A percentile compares a stretch with the other conserved stretches of the same genome.
phyloP scores from a whole-genome alignment of 306 rosid species.

The Cicer bijugum region DNA sequence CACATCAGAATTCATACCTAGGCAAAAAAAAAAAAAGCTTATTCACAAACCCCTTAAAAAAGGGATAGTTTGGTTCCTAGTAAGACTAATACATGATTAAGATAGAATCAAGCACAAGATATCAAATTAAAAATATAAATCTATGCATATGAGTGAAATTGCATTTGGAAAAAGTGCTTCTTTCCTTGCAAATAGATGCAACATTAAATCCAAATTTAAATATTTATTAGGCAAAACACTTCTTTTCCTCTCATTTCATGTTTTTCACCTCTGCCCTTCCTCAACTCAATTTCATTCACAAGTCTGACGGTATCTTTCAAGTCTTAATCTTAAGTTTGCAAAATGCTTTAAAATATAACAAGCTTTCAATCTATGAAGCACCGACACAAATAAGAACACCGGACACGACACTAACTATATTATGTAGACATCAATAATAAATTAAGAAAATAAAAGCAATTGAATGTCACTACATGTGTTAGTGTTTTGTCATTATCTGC shows the following conservation, averaged over 20 bases:
- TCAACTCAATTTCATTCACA: slow-evolving; percentile 20
- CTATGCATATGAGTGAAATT: background rate
- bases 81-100: background rate
- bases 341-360: slow-evolving; percentile 29
- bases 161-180: slow-evolving; percentile 1
- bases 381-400: too few relatives aligned
- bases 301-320: background rate
- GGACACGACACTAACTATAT: too few relatives aligned
- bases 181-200: slow-evolving; percentile 4
- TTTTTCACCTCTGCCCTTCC: background rate
- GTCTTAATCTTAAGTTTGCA: slow-evolving; percentile 19
- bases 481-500: too few relatives aligned
- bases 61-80: slow-evolving; percentile 2
- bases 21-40: too few relatives aligned
- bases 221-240: background rate
- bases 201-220: slow-evolving; percentile 6
- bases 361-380: background rate
- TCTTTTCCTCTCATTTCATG: background rate
- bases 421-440: too few relatives aligned
- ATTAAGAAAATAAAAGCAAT: too few relatives aligned
- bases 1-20: slow-evolving; percentile 37
- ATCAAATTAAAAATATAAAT: background rate
- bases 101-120: slow-evolving; percentile 19
- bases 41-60: too few relatives aligned
- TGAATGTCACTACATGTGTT: too few relatives aligned